phyloP scores from a whole-genome alignment of 1,139 yeast genomes.

The Hansenula anomala region DNA sequence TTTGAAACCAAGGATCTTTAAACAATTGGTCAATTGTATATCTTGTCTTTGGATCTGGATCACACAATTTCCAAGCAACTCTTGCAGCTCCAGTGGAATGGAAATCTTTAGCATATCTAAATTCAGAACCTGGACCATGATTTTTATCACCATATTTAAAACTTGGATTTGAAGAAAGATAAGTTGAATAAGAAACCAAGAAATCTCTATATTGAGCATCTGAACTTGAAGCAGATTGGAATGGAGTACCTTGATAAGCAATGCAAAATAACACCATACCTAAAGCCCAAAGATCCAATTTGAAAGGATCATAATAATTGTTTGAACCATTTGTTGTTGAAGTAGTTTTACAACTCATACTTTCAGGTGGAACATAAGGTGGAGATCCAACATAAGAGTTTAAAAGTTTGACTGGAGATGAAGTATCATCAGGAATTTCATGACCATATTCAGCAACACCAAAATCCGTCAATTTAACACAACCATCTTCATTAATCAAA shows the following conservation, averaged over 20 bases:
- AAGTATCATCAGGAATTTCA: constrained; percentile 47
- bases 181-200: constrained; percentile 47
- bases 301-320: constrained; percentile 50
- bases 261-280: constrained; percentile 63
- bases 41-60: constrained; percentile 51
- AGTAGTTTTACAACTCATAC: constrained; percentile 40
- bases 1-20: constrained; percentile 59
- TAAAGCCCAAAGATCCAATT: constrained; percentile 69
- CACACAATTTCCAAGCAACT: constrained; percentile 73
- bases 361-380: constrained; percentile 79
- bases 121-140: constrained; percentile 66
- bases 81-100: constrained; percentile 56
- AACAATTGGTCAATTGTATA: constrained; percentile 51
- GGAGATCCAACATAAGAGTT: constrained; percentile 67
- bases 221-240: constrained; percentile 36
- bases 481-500: constrained; percentile 50
- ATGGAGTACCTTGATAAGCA: constrained; percentile 58
- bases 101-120: constrained; percentile 57
- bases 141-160: constrained; percentile 46
- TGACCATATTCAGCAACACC: constrained; percentile 64
- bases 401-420: constrained; percentile 40
- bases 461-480: constrained; percentile 70
- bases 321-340: background rate
- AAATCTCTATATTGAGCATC: constrained; percentile 60
- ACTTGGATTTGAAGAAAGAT: constrained; percentile 42